Evolutionary conservation across 1,284 basidiomycete species (phyloP).

Genomic region (Pseudozyma sp.): DNA sequence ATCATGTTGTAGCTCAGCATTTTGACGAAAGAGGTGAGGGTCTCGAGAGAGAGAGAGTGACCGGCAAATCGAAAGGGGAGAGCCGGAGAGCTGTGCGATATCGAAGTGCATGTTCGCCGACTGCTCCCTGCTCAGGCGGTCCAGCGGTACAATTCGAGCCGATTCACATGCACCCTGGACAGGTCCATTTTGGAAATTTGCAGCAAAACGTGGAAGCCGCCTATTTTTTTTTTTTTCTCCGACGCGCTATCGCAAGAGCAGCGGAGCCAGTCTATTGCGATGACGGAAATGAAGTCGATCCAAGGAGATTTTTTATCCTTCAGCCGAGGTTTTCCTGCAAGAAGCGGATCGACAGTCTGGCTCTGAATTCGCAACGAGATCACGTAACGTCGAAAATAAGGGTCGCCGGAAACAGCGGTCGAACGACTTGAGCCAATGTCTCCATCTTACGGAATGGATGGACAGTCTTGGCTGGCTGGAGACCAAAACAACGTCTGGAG

Average conservation of each 20-base stretch:
- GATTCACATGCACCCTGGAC: constrained; percentile 32
- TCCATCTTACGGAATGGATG: too few species aligned
- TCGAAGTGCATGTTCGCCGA: constrained; percentile 3
- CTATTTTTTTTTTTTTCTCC: constrained; percentile 26
- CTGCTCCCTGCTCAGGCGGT: too few species aligned
- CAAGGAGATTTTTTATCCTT: constrained; percentile 13
- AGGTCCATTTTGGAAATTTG: not conserved
- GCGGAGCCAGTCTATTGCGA: constrained; percentile 6
- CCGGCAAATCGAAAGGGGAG: constrained; percentile 15
- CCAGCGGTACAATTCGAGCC: not conserved
- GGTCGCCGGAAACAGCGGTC: too few species aligned
- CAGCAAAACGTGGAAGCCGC: constrained; percentile 4
- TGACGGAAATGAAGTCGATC: constrained; percentile 12
- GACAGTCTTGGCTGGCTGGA: too few species aligned
- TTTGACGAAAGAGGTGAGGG: too few species aligned
- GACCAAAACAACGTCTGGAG: too few species aligned
- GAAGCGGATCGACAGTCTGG: constrained; percentile 26
- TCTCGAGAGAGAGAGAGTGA: not conserved
- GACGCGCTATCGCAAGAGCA: not conserved
- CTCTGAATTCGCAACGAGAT: constrained; percentile 5
- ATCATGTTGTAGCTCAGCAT: too few species aligned
- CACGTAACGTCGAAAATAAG: constrained; percentile 19
- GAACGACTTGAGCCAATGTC: too few species aligned
- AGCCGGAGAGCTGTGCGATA: constrained; percentile 16
- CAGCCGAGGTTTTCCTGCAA: constrained; percentile 15